Percentiles rank a stretch among this genome's conserved stretches.
phyloP scores from a whole-genome alignment of 169 alveolate species.

The Plasmodium reichenowi region DNA sequence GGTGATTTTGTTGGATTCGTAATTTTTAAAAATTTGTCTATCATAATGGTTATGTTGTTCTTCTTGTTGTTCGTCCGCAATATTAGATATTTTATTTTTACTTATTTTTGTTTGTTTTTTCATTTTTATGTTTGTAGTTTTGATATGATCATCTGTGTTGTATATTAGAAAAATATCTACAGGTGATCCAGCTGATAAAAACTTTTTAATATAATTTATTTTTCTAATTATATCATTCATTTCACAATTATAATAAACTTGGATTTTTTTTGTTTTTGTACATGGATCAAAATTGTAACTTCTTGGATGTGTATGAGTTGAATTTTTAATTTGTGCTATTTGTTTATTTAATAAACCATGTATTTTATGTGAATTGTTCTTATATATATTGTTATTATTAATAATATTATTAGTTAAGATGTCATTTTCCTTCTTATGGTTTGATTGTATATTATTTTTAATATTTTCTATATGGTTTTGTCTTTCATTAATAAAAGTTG shows the following conservation, averaged over 20 bases:
- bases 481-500: not conserved
- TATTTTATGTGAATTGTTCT: not conserved
- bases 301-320: not conserved
- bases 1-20: constrained; percentile 5
- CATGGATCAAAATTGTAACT: constrained; percentile 61
- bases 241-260: constrained; percentile 71
- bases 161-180: constrained; percentile 63
- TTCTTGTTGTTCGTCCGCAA: not conserved
- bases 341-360: not conserved
- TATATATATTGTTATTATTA: not conserved
- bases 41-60: not conserved
- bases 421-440: not conserved
- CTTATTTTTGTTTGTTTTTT: not conserved
- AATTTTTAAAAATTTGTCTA: not conserved
- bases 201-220: constrained; percentile 46
- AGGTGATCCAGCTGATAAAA: constrained; percentile 38
- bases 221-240: constrained; percentile 51
- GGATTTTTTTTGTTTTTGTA: constrained; percentile 52
- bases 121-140: not conserved
- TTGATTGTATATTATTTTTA: not conserved
- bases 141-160: not conserved
- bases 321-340: constrained; percentile 1
- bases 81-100: not conserved
- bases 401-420: not conserved
- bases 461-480: not conserved